These are phyloP conservation scores for Colletotrichum eleusines DNA, from an alignment of 2,329 filamentous ascomycete species.

Conservation along the genomic window DNA sequence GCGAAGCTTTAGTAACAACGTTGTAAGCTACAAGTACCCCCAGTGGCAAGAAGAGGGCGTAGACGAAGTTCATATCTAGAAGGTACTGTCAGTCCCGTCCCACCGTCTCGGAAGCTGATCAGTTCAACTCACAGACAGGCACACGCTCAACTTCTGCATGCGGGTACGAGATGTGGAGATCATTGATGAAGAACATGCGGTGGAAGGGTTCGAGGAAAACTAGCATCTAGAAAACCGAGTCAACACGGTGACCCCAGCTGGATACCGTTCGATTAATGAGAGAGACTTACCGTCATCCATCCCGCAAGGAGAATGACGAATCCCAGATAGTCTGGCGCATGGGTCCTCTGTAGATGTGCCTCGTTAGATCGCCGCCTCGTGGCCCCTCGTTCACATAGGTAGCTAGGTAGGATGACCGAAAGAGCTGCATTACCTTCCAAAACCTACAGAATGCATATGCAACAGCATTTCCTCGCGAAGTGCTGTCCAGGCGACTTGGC, in stretches of 20 bases:
- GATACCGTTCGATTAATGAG: constrained; percentile 35
- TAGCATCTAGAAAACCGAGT: constrained; percentile 65
- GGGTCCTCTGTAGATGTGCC: constrained; percentile 73
- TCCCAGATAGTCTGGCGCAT: constrained; percentile 89
- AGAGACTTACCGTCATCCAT: constrained; percentile 69
- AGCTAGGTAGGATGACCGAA: not conserved
- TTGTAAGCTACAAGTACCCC: constrained; percentile 75
- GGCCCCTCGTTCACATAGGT: constrained; percentile 8
- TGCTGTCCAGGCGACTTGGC: constrained; percentile 45
- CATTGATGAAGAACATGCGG: constrained; percentile 91
- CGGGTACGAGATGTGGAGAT: constrained; percentile 86
- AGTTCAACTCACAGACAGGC: constrained; percentile 73
- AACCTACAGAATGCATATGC: constrained; percentile 55
- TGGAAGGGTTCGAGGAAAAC: constrained; percentile 87
- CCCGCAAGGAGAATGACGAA: constrained; percentile 76
- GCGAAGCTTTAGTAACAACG: constrained; percentile 68
- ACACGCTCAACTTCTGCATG: constrained; percentile 89
- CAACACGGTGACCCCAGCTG: constrained; percentile 39
- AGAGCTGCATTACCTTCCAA: constrained; percentile 57
- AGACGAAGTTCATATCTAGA: constrained; percentile 79
- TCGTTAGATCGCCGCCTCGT: constrained; percentile 25
- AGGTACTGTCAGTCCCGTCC: not conserved
- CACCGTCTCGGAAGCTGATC: not conserved
- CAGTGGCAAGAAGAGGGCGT: constrained; percentile 80
- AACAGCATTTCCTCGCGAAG: constrained; percentile 43